Evolutionary conservation across 768 basidiomycete genomes (phyloP).

Genomic region (Hydnomerulius pinastri): DNA sequence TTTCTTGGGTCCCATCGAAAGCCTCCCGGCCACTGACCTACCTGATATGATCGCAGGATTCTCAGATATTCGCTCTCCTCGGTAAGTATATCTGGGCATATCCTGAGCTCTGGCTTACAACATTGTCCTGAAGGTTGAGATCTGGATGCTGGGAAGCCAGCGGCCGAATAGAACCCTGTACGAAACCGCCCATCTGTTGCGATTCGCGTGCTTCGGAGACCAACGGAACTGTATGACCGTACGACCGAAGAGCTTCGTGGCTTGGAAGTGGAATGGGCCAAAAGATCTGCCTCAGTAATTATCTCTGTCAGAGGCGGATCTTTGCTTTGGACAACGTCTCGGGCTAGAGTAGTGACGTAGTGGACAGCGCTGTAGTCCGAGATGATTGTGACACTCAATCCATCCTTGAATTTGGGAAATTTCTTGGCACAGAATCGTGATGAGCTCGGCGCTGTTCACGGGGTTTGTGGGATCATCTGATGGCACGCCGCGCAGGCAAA

Average conservation of each 20-base stretch:
- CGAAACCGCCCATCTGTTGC: too few relatives aligned
- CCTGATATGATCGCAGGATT: too few relatives aligned
- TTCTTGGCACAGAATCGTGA: slow-evolving; percentile 42
- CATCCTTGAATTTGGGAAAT: slow-evolving; percentile 42
- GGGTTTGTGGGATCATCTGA: slow-evolving; percentile 17
- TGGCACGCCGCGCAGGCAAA: slow-evolving; percentile 41
- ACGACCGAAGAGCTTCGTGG: slow-evolving; percentile 68
- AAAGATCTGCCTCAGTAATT: slow-evolving; percentile 5
- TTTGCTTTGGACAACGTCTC: slow-evolving; percentile 7
- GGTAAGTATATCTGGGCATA: too few relatives aligned
- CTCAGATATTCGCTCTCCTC: too few relatives aligned
- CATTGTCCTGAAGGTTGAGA: too few relatives aligned
- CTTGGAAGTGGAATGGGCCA: slow-evolving; percentile 49
- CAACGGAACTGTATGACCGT: slow-evolving; percentile 23
- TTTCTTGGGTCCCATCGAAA: too few relatives aligned
- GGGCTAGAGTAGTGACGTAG: slow-evolving; percentile 46
- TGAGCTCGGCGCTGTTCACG: slow-evolving; percentile 14
- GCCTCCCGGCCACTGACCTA: too few relatives aligned
- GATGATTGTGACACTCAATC: slow-evolving; percentile 63
- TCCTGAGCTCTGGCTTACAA: too few relatives aligned
- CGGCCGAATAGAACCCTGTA: too few relatives aligned
- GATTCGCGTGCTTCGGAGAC: neutral
- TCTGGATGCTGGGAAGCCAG: too few relatives aligned
- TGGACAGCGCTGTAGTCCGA: slow-evolving; percentile 70
- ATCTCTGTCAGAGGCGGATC: slow-evolving; percentile 4